Conservation (phyloP, 2,329 filamentous ascomycete genomes). For the Verticillium longisporum region DNA sequence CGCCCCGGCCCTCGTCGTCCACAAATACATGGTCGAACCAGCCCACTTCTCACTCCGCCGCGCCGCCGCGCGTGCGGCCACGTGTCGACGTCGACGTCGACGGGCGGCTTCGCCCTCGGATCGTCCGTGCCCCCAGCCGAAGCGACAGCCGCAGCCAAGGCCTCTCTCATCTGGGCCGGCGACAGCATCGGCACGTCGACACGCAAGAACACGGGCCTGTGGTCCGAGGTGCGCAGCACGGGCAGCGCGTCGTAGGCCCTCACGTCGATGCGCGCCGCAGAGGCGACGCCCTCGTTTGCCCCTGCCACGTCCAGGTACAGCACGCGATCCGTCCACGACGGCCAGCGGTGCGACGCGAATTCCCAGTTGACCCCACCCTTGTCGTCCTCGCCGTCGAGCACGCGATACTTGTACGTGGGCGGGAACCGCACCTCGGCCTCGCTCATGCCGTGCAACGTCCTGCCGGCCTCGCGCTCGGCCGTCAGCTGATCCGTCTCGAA, state of each 20-base stretch:
- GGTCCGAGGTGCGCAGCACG: constrained; percentile 76
- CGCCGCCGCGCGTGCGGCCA: constrained; percentile 42
- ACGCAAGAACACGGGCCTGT: constrained; percentile 74
- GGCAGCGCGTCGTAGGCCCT: constrained; percentile 69
- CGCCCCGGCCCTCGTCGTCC: constrained; percentile 45
- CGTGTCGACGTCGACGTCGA: constrained; percentile 46
- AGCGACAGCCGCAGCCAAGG: constrained; percentile 9
- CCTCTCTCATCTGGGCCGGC: constrained; percentile 29
- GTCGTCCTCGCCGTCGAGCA: constrained; percentile 25
- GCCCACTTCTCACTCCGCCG: constrained; percentile 38
- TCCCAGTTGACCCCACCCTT: constrained; percentile 48
- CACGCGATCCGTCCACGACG: constrained; percentile 89
- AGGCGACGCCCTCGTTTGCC: constrained; percentile 1
- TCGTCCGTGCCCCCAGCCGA: constrained; percentile 17
- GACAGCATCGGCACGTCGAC: constrained; percentile 56
- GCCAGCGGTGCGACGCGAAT: constrained; percentile 79
- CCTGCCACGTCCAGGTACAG: constrained; percentile 61
- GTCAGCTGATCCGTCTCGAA: constrained; percentile 73
- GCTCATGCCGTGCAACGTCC: constrained; percentile 69
- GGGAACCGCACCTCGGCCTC: constrained; percentile 75
- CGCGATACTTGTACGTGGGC: constrained; percentile 87
- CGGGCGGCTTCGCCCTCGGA: constrained; percentile 38
- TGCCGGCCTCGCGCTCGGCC: constrained; percentile 59
- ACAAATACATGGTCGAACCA: constrained; percentile 49
- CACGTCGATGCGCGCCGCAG: constrained; percentile 48